Base-by-base conservation (phyloP, 257 asterid species). In the Catharanthus roseus region DNA sequence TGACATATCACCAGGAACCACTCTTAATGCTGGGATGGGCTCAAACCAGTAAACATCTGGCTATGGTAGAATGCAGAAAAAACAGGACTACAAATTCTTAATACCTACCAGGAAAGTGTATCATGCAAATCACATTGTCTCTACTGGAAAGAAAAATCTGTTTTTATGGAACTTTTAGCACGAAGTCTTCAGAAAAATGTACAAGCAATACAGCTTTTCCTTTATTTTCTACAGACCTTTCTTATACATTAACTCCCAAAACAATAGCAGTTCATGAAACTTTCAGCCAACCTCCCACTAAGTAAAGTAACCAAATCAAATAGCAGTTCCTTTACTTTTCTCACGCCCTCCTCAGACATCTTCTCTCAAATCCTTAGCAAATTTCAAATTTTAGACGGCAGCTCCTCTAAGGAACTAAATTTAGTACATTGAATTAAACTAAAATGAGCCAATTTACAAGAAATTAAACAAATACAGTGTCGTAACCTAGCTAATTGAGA, bases 401-500 rank as follows among this genome's bases (percentile, higher is more conserved):
- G 34, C 13, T 58, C 65, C 36, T 28, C 41, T 31, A 33, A 61
- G 42, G 45, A 29, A 33, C 66, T 8, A 31, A 31, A 33, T 18
- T 19, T 2, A 61, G 26, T 4, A n/a, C n/a, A 61, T 1, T 3
- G 26, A 61, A 33, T 34, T 34, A 33, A 16, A 33, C 38, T 24
- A 56, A 38, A 56, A 56, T 0, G 56, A 41, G 56, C 6, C 19
- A 56, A 55, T 12, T 16, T 56, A 24, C 55, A 55, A 18, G 12
- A 60, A 16, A 63, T 9, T 58, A 31, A 49, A 72, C 28, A 31
- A 57, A 71, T 28, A 60, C 38, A 49, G 65, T 33, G 28, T 56
- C 39, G 8, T 15, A 39, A 39, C 56, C 55, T 19, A 61, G 13
- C 6, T 21, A 61, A 18, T 31, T 61, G 3, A 61, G 16, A 28